Evolutionary conservation across 129 eudicot species (phyloP).

Genomic region (Arctium minus): DNA sequence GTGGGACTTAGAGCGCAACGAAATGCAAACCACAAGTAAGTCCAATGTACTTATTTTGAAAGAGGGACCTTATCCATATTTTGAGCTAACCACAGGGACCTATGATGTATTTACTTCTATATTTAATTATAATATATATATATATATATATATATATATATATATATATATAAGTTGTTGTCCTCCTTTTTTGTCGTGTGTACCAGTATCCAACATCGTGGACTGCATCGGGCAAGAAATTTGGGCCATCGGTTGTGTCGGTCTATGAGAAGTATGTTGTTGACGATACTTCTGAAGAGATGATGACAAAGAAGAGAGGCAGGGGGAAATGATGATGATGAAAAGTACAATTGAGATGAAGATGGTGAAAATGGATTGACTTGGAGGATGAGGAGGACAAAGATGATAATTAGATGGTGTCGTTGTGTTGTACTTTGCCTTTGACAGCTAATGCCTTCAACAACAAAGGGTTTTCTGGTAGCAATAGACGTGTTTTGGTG

Average conservation of each 20-base stretch:
- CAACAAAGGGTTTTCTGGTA: constrained; percentile 10
- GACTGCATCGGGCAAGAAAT: constrained; percentile 49
- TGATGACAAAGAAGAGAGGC: constrained; percentile 10
- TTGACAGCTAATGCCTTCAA: constrained; percentile 32
- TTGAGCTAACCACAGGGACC: too few species aligned
- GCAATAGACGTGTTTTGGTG: neutral
- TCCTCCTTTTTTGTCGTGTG: constrained; percentile 43
- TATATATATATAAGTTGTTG: too few species aligned
- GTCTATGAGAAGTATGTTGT: constrained; percentile 41
- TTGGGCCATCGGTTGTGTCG: constrained; percentile 39
- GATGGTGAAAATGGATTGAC: constrained; percentile 19
- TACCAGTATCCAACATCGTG: constrained; percentile 56
- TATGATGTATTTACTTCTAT: too few species aligned
- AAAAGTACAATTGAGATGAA: constrained; percentile 24
- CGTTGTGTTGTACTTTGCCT: constrained; percentile 40
- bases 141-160: too few species aligned
- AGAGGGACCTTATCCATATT: too few species aligned
- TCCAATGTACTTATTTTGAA: too few species aligned
- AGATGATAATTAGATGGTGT: constrained; percentile 51
- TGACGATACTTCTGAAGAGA: constrained; percentile 7
- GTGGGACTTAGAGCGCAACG: too few species aligned
- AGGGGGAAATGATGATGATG: constrained; percentile 23
- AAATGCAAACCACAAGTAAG: too few species aligned
- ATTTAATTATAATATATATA: too few species aligned
- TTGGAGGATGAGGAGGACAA: constrained; percentile 17